Base-by-base conservation (phyloP, 257 asterid species). In the Solanum pimpinellifolium region DNA sequence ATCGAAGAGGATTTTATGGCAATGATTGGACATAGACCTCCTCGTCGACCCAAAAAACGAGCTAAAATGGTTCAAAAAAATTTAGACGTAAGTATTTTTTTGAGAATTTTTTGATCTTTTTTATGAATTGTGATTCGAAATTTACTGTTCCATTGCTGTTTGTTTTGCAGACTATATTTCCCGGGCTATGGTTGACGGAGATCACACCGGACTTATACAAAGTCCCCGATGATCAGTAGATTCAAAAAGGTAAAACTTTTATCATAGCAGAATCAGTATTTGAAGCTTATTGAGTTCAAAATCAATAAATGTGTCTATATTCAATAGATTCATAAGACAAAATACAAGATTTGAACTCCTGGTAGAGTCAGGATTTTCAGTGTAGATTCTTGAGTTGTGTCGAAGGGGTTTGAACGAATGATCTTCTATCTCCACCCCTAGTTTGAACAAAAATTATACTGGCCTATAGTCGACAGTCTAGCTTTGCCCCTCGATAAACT, bases 11-110 rank as follows among this genome's bases (percentile, higher is more conserved):
- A 94, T 91, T 93, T 93, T 88, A 87, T 90, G 86, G 86, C 92
- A 2, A 89, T 91, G 85, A 90, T 93, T 18, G 95, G 94, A 7
- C 94, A 90, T 82, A 81, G 96, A 90, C 95, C 96, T 81, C 92
- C 91, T 73, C 93, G 98, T 85, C 86, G 97, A 52, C 98, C 98
- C 12, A 94, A 94, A 81, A 94, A 92, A 90, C 88, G 96, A 83
- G 87, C 90, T 21, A 90, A 88, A 84, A 25, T 65, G 77, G 87
- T 94, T 83, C 98, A 94, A 91, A 93, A 88, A 73, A 90, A 93
- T 70, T 81, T 94, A 62, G 97, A 94, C 90, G 97, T 94, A 85
- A 91, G 95, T 39, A 21, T 86, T 37, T n/a, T 60, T 41, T 21
- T 3, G 37, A 25, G 1, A 3, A 39, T 39, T 12, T 29, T 8